phyloP scores from a whole-genome alignment of 2,329 filamentous ascomycete genomes.

The Akanthomyces lecanii region DNA sequence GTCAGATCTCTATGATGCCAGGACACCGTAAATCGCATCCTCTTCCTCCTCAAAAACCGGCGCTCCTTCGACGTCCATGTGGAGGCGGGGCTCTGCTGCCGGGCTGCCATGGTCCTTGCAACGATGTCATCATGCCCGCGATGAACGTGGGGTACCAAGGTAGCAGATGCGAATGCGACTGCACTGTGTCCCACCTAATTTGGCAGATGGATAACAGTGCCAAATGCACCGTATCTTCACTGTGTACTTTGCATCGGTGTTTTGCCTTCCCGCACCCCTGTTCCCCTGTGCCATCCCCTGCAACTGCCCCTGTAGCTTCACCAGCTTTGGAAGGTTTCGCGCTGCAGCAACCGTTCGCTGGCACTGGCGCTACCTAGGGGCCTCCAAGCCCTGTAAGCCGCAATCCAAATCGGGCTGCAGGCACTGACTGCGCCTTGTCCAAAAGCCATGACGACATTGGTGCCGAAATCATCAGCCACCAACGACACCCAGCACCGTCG shows the following conservation, averaged over 20 bases:
- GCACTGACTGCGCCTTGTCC: background rate
- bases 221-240: background rate
- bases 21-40: background rate
- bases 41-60: background rate
- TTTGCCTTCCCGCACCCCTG: too few species aligned
- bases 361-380: too few species aligned
- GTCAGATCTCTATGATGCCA: background rate
- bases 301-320: too few species aligned
- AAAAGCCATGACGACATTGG: conserved; percentile 1
- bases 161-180: background rate
- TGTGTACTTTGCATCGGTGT: background rate
- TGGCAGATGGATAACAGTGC: background rate
- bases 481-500: background rate
- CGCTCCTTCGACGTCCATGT: background rate
- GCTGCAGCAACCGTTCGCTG: background rate
- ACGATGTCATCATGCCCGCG: conserved; percentile 1
- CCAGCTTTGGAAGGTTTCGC: background rate
- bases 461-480: background rate
- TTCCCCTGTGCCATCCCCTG: background rate
- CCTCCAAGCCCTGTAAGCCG: background rate
- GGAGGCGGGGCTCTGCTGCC: conserved; percentile 3
- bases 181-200: background rate
- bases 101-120: background rate
- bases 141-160: background rate
- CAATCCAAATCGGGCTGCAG: background rate